Percentiles rank a stretch among this genome's conserved stretches.
Conservation (phyloP, 495 filamentous ascomycete genomes). For the Lindgomyces ingoldianus region DNA sequence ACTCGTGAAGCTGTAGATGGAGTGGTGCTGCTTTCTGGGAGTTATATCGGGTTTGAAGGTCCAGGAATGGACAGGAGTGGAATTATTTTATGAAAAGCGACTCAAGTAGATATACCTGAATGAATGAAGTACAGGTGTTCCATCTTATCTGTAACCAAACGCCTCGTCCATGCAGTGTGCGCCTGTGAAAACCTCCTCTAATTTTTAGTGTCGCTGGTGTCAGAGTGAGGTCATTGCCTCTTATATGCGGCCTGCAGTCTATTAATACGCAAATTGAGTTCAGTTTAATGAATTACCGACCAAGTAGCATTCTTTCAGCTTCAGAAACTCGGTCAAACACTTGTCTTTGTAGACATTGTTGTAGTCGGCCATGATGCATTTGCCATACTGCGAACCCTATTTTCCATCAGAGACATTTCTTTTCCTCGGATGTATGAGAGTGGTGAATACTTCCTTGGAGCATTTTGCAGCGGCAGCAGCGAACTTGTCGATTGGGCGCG, state of each 20-base stretch:
- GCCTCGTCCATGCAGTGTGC: constrained; percentile 15
- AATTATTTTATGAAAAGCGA: too few relatives aligned
- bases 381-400: constrained; percentile 83
- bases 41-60: too few relatives aligned
- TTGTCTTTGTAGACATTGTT: constrained; percentile 89
- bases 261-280: constrained; percentile 16
- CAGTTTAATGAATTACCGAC: constrained; percentile 54
- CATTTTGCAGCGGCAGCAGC: constrained; percentile 82
- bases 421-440: neutral
- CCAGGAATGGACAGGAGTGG: neutral
- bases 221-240: constrained; percentile 38
- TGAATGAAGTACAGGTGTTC: constrained; percentile 8
- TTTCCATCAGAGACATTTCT: constrained; percentile 5
- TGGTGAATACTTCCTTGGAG: constrained; percentile 65
- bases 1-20: constrained; percentile 68
- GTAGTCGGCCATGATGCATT: constrained; percentile 89
- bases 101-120: neutral
- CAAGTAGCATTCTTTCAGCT: constrained; percentile 83
- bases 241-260: constrained; percentile 51
- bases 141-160: constrained; percentile 12
- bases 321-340: constrained; percentile 82
- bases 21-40: too few relatives aligned
- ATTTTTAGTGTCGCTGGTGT: neutral
- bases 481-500: constrained; percentile 83
- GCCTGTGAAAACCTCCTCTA: neutral